Conservation (phyloP, 257 asterid genomes). For the Nyctanthes arbortristis region DNA sequence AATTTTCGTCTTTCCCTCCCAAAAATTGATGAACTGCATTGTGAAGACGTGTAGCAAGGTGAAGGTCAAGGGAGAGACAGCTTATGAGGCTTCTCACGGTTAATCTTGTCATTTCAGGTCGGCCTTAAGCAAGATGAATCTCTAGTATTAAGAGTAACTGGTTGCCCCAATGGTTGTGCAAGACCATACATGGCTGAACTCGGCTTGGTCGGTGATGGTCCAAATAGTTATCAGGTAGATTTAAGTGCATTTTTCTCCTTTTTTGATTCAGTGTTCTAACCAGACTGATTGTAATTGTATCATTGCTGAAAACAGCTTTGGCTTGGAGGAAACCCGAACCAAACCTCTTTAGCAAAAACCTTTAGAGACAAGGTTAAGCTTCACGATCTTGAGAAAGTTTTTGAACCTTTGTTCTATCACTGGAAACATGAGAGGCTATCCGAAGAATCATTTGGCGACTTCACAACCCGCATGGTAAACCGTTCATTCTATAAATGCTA, state of each 20-base stretch:
- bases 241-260: neutral
- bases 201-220: constrained; percentile 95
- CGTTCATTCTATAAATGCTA: constrained; percentile 1
- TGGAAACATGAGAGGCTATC: constrained; percentile 80
- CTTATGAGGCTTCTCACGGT: constrained; percentile 10
- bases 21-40: neutral
- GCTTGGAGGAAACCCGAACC: constrained; percentile 96
- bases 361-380: constrained; percentile 90
- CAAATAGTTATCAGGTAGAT: constrained; percentile 94
- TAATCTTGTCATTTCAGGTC: constrained; percentile 52
- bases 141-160: constrained; percentile 84
- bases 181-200: constrained; percentile 99
- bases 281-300: constrained; percentile 5
- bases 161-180: constrained; percentile 99
- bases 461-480: constrained; percentile 79
- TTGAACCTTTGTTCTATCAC: constrained; percentile 88
- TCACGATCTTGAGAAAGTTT: constrained; percentile 86
- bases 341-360: constrained; percentile 65
- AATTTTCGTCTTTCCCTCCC: neutral
- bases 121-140: constrained; percentile 90
- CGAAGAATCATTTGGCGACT: constrained; percentile 87
- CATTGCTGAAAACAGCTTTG: constrained; percentile 60
- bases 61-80: constrained; percentile 19
- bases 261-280: neutral
- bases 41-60: too few species aligned